phyloP scores from a whole-genome alignment of 2,329 filamentous ascomycete genomes.

The Clarireedia sp. region DNA sequence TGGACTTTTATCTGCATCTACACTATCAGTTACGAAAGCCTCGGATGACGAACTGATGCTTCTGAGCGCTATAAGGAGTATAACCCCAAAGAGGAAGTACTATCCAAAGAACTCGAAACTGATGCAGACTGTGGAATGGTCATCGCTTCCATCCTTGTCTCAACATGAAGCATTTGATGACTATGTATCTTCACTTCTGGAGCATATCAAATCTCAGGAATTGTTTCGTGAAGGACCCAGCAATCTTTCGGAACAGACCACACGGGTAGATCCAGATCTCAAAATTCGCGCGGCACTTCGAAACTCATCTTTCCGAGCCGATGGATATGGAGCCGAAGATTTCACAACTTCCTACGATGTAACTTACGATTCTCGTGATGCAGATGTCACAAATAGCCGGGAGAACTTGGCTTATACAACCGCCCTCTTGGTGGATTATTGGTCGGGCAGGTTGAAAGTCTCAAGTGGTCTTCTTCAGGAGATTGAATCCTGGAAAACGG shows the following conservation, averaged over 20 bases:
- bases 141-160: constrained; percentile 32
- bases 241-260: not conserved
- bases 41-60: constrained; percentile 30
- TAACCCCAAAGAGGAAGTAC: constrained; percentile 37
- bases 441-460: constrained; percentile 12
- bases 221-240: not conserved
- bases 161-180: constrained; percentile 39
- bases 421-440: constrained; percentile 17
- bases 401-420: constrained; percentile 9
- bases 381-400: not conserved
- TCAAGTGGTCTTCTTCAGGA: constrained; percentile 15
- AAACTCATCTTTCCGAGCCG: constrained; percentile 27
- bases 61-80: constrained; percentile 32
- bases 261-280: not conserved
- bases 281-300: constrained; percentile 28
- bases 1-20: constrained; percentile 41
- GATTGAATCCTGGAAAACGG: constrained; percentile 16
- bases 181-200: constrained; percentile 31
- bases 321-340: constrained; percentile 34
- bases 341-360: constrained; percentile 28
- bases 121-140: constrained; percentile 44
- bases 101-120: constrained; percentile 35
- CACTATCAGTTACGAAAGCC: constrained; percentile 40
- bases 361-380: constrained; percentile 30
- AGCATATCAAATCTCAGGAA: constrained; percentile 25